A percentile compares a stretch with the other conserved stretches of the same genome.
phyloP scores from a whole-genome alignment of 306 rosid species.

The Cicer bijugum region DNA sequence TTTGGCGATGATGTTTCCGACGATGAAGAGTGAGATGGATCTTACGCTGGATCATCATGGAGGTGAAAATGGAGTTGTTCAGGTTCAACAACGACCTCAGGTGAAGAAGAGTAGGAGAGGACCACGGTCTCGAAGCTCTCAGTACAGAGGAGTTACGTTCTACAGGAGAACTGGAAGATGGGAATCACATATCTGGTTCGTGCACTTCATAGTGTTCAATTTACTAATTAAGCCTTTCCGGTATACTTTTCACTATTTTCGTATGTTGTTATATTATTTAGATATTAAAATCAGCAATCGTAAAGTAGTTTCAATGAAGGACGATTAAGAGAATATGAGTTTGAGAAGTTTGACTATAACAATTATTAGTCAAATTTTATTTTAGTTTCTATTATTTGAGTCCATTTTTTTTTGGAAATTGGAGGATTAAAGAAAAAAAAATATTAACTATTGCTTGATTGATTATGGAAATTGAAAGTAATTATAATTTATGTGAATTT shows the following conservation, averaged over 20 bases:
- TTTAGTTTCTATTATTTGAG: no score
- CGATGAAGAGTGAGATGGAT: conserved; percentile 68
- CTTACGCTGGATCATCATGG: conserved; percentile 60
- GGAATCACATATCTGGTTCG: conserved; percentile 99
- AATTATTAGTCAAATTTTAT: no score
- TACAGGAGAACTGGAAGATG: conserved; percentile 99
- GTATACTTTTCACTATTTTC: background rate
- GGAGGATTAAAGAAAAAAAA: no score
- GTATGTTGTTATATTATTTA: background rate
- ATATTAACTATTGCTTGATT: background rate
- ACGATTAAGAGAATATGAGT: no score
- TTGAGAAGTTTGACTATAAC: no score
- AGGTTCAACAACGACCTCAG: conserved; percentile 58
- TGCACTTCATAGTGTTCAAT: conserved; percentile 34
- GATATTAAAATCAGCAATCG: no score
- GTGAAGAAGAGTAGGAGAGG: conserved; percentile 94
- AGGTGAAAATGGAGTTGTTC: conserved; percentile 54
- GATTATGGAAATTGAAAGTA: conserved; percentile 17
- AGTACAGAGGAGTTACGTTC: conserved; percentile 97
- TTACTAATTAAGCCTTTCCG: conserved; percentile 18
- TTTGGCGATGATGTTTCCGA: conserved; percentile 55
- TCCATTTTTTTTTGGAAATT: no score
- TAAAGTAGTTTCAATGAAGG: no score
- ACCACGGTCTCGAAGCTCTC: conserved; percentile 98
- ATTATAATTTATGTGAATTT: conserved; percentile 20